A percentile compares a stretch with the other conserved stretches of the same genome.
These are phyloP conservation scores for Mallotus repandus DNA, from an alignment of 441 rosid genomes.

Conservation along the genomic window DNA sequence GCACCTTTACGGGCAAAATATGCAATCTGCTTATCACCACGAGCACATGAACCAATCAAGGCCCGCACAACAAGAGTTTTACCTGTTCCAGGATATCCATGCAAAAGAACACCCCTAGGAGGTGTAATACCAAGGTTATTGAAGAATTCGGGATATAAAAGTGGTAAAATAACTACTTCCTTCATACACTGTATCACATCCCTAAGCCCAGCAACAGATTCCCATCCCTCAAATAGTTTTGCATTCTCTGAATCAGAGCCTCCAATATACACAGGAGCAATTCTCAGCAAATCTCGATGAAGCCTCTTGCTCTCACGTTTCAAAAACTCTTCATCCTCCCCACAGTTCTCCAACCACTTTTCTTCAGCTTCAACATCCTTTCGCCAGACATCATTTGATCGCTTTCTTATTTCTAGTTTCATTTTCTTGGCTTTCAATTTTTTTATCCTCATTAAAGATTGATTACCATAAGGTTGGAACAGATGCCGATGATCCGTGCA, in stretches of 20 bases:
- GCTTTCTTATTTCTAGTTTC: constrained; percentile 73
- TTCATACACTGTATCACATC: constrained; percentile 93
- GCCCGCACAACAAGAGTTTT: constrained; percentile 97
- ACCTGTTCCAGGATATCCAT: constrained; percentile 99
- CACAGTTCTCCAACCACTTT: constrained; percentile 98
- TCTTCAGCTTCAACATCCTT: constrained; percentile 98
- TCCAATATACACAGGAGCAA: constrained; percentile 94
- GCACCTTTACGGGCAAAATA: constrained; percentile 99
- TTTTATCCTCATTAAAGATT: constrained; percentile 54
- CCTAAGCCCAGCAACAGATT: constrained; percentile 98
- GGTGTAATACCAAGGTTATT: constrained; percentile 89
- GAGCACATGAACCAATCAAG: constrained; percentile 93
- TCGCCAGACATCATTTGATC: constrained; percentile 80
- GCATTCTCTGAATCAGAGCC: constrained; percentile 62
- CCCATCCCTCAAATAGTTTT: constrained; percentile 84
- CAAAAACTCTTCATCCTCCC: constrained; percentile 98
- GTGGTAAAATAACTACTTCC: constrained; percentile 94
- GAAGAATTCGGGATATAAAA: constrained; percentile 91
- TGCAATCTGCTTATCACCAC: constrained; percentile 87
- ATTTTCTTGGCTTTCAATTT: constrained; percentile 83
- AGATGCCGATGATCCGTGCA: constrained; percentile 89
- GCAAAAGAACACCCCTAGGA: constrained; percentile 96
- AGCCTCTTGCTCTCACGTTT: constrained; percentile 98
- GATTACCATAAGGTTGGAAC: constrained; percentile 80
- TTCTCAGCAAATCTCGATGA: constrained; percentile 89